These are phyloP conservation scores for Metschnikowia gruessii DNA, from an alignment of 805 yeast genomes.

Conservation along the genomic window DNA sequence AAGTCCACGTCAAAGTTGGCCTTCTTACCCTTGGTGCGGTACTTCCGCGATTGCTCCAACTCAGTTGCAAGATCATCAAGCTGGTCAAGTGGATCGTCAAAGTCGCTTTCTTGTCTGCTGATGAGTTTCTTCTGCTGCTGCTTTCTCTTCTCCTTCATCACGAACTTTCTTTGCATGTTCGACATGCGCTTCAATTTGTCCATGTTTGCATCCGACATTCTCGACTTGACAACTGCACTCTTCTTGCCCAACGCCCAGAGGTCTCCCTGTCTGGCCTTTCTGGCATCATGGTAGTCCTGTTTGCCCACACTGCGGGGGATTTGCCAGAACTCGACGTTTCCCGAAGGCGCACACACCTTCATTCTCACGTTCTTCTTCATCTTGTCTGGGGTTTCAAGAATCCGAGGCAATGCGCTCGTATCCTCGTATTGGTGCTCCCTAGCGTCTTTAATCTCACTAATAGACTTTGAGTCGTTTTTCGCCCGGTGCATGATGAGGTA, in stretches of 20 bases:
- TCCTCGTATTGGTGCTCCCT: slow-evolving; percentile 27
- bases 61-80: slow-evolving; percentile 23
- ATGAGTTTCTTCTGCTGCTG: slow-evolving; percentile 19
- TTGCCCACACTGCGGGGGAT: slow-evolving; percentile 75
- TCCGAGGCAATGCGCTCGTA: slow-evolving; percentile 60
- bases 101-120: slow-evolving; percentile 15
- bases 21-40: slow-evolving; percentile 31
- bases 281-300: slow-evolving; percentile 81
- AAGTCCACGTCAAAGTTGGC: slow-evolving; percentile 26
- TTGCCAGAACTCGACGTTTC: slow-evolving; percentile 82
- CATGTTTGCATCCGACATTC: slow-evolving; percentile 28
- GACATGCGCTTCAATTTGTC: slow-evolving; percentile 36
- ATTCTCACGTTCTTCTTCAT: slow-evolving; percentile 79
- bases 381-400: slow-evolving; percentile 67
- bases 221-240: slow-evolving; percentile 31
- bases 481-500: slow-evolving; percentile 72
- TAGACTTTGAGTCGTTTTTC: slow-evolving; percentile 37
- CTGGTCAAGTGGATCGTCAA: slow-evolving; percentile 19
- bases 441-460: slow-evolving; percentile 41
- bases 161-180: slow-evolving; percentile 39
- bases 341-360: slow-evolving; percentile 76
- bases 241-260: slow-evolving; percentile 63
- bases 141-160: slow-evolving; percentile 19
- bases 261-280: slow-evolving; percentile 83
- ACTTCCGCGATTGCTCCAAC: slow-evolving; percentile 33